Base-by-base conservation (phyloP, 371 early-diverging fungal species). In the Mucor lusitanicus region DNA sequence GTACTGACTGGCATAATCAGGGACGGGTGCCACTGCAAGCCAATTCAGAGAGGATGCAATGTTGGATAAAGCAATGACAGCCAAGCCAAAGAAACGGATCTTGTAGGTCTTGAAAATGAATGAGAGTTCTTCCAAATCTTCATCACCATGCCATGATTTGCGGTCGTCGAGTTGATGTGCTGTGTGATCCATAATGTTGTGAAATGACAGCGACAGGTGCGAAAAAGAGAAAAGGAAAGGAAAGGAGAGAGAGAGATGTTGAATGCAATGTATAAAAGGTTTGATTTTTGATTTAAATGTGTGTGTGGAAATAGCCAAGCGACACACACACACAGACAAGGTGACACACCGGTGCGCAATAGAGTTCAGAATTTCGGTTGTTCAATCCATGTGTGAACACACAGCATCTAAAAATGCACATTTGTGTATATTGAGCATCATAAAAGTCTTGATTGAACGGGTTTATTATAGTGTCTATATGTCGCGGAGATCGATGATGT, bases 31-130 rank as follows among this genome's bases (percentile, higher is more conserved):
- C 13, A 79, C 80, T 37, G 70, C 54, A 6, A 81, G 68, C 84
- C 84, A 83, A 42, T 78, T 81, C 28, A 81, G 28, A 6, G 79
- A 77, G 2, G 80, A 76, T 11, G 63, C 78, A 71, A 83, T 83
- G 46, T 83, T 81, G 25, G 76, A 65, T n/a, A 83, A 59, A 23
- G 70, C 76, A 55, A 83, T 71, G 19, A 81, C 55, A 1, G 69
- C 30, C 1, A 83, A 65, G 17, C 84, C 84, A 55, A 67, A 83
- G 64, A 77, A 83, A 17, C 84, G 78, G 21, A 81, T 76, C 28
- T 71, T 79, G 42, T 83, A 83, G 23, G 75, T 68, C 25, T 73
- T 72, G 59, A 71, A 78, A 3, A 54, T 61, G n/a, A 64, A 50
- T 13, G 68, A 64, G 7, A 64, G 44, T 9, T 63, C 64, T 50